Conservation (phyloP, 352 stramenopile species). For the Phytophthora citricola region DNA sequence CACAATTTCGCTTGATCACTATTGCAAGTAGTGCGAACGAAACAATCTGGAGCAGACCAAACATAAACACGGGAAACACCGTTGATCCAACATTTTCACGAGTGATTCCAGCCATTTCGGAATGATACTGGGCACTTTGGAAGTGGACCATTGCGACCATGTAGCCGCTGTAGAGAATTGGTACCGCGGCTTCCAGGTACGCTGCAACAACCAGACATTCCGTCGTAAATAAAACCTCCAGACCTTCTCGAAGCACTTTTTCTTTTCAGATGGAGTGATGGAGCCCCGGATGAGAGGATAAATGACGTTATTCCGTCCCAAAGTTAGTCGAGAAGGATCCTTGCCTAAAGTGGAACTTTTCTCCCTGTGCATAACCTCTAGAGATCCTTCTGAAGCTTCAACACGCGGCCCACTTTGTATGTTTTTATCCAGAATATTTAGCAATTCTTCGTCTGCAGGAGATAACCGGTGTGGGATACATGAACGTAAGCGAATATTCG, state of each 20-base stretch:
- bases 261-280: not conserved
- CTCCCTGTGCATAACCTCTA: not conserved
- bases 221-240: conserved; percentile 26
- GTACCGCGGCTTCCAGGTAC: conserved; percentile 43
- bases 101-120: conserved; percentile 8
- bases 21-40: conserved; percentile 21
- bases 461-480: conserved; percentile 1
- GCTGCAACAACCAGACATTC: conserved; percentile 42
- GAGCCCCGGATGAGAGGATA: not conserved
- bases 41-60: conserved; percentile 20
- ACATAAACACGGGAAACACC: conserved; percentile 17
- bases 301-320: not conserved
- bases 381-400: not conserved
- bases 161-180: conserved; percentile 30
- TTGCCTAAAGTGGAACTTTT: not conserved
- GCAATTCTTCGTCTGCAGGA: not conserved
- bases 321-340: not conserved
- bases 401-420: not conserved
- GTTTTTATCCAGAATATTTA: not conserved
- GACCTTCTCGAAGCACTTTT: conserved; percentile 2
- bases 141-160: conserved; percentile 18
- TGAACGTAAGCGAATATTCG: conserved; percentile 1
- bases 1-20: conserved; percentile 15
- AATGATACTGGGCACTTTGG: conserved; percentile 20
- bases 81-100: not conserved